Evolutionary conservation across 768 basidiomycete species (phyloP).

Genomic region (Amanita brunnescens): DNA sequence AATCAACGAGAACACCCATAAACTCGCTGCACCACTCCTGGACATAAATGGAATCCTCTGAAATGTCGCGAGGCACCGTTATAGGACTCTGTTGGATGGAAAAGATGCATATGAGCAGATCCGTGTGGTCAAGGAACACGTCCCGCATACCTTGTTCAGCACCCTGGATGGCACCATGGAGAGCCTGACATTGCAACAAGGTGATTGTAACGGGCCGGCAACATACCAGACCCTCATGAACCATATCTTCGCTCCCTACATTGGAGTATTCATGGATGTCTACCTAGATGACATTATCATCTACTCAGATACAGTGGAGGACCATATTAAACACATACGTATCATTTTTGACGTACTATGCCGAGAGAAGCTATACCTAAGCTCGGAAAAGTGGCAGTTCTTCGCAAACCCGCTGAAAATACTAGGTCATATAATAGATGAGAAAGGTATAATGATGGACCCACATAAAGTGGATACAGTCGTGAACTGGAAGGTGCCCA

Average conservation of each 20-base stretch:
- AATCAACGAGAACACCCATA: conserved; percentile 27
- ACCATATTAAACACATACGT: conserved; percentile 23
- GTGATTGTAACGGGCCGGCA: conserved; percentile 26
- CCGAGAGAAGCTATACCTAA: conserved; percentile 21
- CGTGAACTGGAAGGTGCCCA: conserved; percentile 19
- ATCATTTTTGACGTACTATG: conserved; percentile 19
- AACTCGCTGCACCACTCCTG: conserved; percentile 21
- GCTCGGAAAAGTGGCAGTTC: conserved; percentile 18
- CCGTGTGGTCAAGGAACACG: conserved; percentile 19
- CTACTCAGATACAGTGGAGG: conserved; percentile 26
- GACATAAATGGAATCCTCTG: conserved; percentile 18
- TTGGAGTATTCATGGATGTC: conserved; percentile 16
- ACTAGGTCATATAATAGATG: conserved; percentile 25
- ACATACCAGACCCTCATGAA: conserved; percentile 39
- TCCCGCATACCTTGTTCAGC: conserved; percentile 18
- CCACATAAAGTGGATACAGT: conserved; percentile 29
- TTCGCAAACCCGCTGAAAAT: conserved; percentile 20
- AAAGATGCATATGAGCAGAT: conserved; percentile 32
- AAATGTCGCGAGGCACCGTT: conserved; percentile 13
- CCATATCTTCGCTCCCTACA: conserved; percentile 23
- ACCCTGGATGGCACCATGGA: conserved; percentile 38
- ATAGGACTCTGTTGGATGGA: conserved; percentile 23
- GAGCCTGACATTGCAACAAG: conserved; percentile 25
- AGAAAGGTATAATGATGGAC: conserved; percentile 28
- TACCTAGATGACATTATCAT: conserved; percentile 33